phyloP scores from a whole-genome alignment of 192 early-diverging fungal genomes.

The Entomortierella lignicola region DNA sequence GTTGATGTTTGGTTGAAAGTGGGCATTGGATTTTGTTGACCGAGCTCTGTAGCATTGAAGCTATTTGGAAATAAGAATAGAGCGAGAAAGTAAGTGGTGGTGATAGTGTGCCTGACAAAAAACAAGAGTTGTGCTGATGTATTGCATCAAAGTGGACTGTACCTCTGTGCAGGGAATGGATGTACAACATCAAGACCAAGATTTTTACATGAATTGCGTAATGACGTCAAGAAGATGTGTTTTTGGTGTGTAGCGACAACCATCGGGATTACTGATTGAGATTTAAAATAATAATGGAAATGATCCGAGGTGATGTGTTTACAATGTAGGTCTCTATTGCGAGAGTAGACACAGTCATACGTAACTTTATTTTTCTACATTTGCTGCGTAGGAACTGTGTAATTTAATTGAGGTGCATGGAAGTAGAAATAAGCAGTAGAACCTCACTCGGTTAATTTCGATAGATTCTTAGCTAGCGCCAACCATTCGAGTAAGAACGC shows the following conservation, averaged over 20 bases:
- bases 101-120: neutral
- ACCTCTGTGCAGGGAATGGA: constrained; percentile 52
- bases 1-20: constrained; percentile 52
- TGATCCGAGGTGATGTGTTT: too few species aligned
- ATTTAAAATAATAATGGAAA: too few species aligned
- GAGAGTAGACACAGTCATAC: too few species aligned
- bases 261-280: constrained; percentile 17
- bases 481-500: too few species aligned
- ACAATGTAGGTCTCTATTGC: too few species aligned
- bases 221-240: constrained; percentile 36
- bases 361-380: too few species aligned
- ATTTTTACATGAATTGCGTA: constrained; percentile 19
- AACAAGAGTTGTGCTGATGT: neutral
- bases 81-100: too few species aligned
- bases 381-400: too few species aligned
- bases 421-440: neutral
- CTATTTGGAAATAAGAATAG: neutral
- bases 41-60: constrained; percentile 39
- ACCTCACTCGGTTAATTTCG: too few species aligned
- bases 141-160: neutral
- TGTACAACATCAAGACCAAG: constrained; percentile 50
- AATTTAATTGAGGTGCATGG: too few species aligned
- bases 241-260: constrained; percentile 24
- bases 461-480: too few species aligned
- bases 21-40: constrained; percentile 38